phyloP scores from a whole-genome alignment of 495 filamentous ascomycete genomes.

The Polyplosphaeria fusca region DNA sequence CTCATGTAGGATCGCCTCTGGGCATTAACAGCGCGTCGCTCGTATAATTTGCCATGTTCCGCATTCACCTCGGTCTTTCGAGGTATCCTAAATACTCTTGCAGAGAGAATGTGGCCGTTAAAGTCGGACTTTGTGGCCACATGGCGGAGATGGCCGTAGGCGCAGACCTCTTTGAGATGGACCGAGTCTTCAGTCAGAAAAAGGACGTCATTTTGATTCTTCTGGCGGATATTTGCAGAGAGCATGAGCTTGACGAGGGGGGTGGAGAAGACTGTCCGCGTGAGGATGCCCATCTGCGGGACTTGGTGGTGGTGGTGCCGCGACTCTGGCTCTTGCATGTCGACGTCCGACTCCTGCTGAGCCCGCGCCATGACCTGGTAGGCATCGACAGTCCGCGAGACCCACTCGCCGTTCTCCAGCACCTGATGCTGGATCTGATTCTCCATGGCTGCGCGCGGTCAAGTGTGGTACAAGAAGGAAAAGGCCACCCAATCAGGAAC shows the following conservation, averaged over 20 bases:
- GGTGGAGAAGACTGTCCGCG: conserved; percentile 71
- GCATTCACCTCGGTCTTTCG: conserved; percentile 23
- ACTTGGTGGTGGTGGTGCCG: conserved; percentile 22
- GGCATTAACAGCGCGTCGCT: conserved; percentile 1
- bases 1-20: neutral
- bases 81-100: conserved; percentile 52
- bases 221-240: conserved; percentile 70
- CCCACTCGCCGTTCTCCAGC: conserved; percentile 58
- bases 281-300: conserved; percentile 66
- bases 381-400: conserved; percentile 49
- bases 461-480: neutral
- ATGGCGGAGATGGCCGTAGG: conserved; percentile 64
- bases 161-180: conserved; percentile 64
- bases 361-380: conserved; percentile 41
- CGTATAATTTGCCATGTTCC: neutral
- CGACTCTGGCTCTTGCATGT: conserved; percentile 23
- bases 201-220: conserved; percentile 77
- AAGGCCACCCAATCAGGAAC: neutral
- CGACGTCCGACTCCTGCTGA: conserved; percentile 24
- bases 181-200: conserved; percentile 73
- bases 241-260: conserved; percentile 74
- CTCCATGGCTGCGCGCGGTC: conserved; percentile 2
- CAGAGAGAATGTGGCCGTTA: conserved; percentile 64
- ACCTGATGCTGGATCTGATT: conserved; percentile 34
- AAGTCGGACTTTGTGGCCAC: conserved; percentile 73